Evolutionary conservation across 2,329 filamentous ascomycete genomes (phyloP).

Genomic region (Passalora sequoiae): DNA sequence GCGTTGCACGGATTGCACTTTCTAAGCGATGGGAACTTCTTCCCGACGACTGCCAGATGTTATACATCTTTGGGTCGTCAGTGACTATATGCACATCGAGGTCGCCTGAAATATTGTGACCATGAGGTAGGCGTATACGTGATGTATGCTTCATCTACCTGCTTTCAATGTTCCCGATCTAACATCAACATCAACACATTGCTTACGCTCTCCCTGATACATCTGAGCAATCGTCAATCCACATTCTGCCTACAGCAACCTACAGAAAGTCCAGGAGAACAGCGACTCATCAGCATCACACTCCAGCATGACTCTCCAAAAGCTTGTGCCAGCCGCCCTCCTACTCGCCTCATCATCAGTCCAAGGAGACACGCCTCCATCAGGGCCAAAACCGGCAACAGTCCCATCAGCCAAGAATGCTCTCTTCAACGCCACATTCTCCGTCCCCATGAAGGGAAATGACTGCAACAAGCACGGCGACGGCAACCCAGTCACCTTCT

Average conservation of each 20-base stretch:
- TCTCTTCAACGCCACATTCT: not conserved
- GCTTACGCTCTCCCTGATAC: not conserved
- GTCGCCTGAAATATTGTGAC: too few relatives aligned
- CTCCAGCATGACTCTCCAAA: not conserved
- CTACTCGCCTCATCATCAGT: not conserved
- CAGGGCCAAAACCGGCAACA: too few relatives aligned
- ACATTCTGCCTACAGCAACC: not conserved
- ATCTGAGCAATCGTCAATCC: not conserved
- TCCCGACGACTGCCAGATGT: too few relatives aligned
- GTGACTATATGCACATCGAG: too few relatives aligned
- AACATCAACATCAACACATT: not conserved
- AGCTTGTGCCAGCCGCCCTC: not conserved
- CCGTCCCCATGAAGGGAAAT: not conserved
- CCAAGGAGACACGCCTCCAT: not conserved
- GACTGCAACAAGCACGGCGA: conserved; percentile 5
- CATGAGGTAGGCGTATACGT: too few relatives aligned
- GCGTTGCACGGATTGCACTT: too few relatives aligned
- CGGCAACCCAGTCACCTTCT: conserved; percentile 1
- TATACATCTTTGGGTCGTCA: too few relatives aligned
- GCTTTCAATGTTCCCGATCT: not conserved
- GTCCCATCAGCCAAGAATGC: not conserved
- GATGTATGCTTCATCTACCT: not conserved
- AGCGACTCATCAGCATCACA: not conserved
- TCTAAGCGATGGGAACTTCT: too few relatives aligned
- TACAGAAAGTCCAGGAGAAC: not conserved